Evolutionary conservation across 2,329 filamentous ascomycete species (phyloP), one percentile per base, ranked within the genome.

Genomic region (Cucurbitaria berberidis): DNA sequence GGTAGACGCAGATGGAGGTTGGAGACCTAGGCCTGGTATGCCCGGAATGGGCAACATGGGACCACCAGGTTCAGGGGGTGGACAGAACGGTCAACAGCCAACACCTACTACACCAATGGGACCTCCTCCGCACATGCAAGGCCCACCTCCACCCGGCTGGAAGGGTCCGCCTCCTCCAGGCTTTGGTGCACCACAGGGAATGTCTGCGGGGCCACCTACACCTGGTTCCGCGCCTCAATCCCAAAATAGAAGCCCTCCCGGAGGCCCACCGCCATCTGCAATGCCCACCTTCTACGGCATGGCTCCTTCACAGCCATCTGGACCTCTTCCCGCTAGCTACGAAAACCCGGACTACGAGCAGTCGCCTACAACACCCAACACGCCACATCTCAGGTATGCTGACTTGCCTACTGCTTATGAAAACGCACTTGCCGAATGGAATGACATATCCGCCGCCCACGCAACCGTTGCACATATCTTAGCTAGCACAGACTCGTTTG

Each of bases 341-440:
- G 64, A 64, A 19, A 69, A 70, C 30, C 65, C 68, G 13, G 56
- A 62, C 44, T 52, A 60, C 29, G 45, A 64, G 24, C 53, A 52
- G 5, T 64, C 65, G 16, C 62, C 64, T 5, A 48, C 55, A 16
- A 59, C 52, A 1, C 48, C 63, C 7, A 55, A 56, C 7, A 46
- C 48, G 2, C 60, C 68, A 3, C 47, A 62, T 21, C 58, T 65
- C 6, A 50, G 63, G 18, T 56, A 58, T 5, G 62, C 78, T 5
- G 85, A 89, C 59, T 80, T 91, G 1, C 84, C 88, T 44, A 75
- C 80, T 2, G 85, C 85, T 41, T 90, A 89, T 3, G 78, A 82
- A n/a, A 80, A 82, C n/a, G 92, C 92, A 2, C 75, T 90, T 47
- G 76, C 78, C 30, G 92, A 97, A 75, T 96, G 95, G 89, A 84